phyloP scores from a whole-genome alignment of 1,139 yeast species.

The Kluyveromyces marxianus region DNA sequence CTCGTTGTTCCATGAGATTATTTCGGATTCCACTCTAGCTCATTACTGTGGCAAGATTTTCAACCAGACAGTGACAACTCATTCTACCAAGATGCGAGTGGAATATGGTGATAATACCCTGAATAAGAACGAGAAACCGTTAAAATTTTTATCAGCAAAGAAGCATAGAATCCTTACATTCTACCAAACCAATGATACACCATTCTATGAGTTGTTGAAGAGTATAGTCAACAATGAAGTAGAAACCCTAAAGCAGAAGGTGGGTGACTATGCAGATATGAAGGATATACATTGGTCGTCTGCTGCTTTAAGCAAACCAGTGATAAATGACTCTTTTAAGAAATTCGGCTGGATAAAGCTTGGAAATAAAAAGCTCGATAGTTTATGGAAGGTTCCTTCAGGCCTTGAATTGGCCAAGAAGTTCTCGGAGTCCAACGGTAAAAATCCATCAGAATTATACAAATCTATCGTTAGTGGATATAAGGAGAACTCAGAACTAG shows the following conservation, averaged over 20 bases:
- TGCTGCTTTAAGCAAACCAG: conserved; percentile 1
- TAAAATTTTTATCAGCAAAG: background rate
- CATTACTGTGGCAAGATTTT: conserved; percentile 2
- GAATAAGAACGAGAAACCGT: background rate
- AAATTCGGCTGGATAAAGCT: conserved; percentile 27
- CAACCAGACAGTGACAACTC: background rate
- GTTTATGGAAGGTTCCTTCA: conserved; percentile 26
- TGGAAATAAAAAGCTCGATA: conserved; percentile 27
- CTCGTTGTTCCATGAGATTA: conserved; percentile 16
- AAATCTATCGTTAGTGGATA: conserved; percentile 8
- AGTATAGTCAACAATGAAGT: conserved; percentile 15
- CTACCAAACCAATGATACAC: conserved; percentile 21
- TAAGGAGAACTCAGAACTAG: background rate
- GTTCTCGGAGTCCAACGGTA: conserved; percentile 1
- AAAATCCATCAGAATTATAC: conserved; percentile 15
- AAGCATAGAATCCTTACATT: conserved; percentile 17
- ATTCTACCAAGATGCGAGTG: background rate
- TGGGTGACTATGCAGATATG: conserved; percentile 12
- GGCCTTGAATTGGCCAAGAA: conserved; percentile 20
- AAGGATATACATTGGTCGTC: conserved; percentile 12
- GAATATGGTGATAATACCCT: background rate
- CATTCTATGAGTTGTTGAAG: conserved; percentile 14
- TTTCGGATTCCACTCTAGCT: conserved; percentile 14
- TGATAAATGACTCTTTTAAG: conserved; percentile 19
- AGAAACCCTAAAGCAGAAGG: conserved; percentile 15